These are phyloP conservation scores for Juglanconis sp. DNA, from an alignment of 2,329 filamentous ascomycete species.

Conservation along the genomic window DNA sequence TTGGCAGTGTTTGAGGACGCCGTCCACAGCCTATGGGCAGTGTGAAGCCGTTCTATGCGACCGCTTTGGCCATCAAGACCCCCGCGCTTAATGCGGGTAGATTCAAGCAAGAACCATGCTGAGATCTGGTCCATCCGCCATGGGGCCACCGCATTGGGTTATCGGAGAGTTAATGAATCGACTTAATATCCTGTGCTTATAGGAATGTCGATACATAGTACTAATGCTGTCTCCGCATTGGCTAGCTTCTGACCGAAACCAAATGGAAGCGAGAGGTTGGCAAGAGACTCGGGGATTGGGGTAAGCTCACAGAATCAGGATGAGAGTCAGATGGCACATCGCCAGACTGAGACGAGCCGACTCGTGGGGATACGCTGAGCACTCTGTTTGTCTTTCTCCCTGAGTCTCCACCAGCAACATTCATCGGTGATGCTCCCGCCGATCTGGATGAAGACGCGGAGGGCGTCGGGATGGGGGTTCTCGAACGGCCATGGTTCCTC, in stretches of 20 bases:
- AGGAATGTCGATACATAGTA: background rate
- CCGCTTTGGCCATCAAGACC: background rate
- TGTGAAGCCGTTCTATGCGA: background rate
- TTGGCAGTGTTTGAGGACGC: background rate
- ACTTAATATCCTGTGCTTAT: background rate
- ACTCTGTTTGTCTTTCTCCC: too few relatives aligned
- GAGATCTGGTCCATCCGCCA: background rate
- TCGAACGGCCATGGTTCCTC: too few relatives aligned
- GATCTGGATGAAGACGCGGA: background rate
- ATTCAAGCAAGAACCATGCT: background rate
- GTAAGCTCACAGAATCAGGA: too few relatives aligned
- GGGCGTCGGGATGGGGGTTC: too few relatives aligned
- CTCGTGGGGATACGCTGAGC: too few relatives aligned
- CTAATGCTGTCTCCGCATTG: background rate
- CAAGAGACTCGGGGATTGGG: too few relatives aligned
- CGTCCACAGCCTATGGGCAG: background rate
- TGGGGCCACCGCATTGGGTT: background rate
- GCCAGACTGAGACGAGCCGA: too few relatives aligned
- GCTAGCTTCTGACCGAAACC: background rate
- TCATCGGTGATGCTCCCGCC: background rate
- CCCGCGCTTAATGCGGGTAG: background rate
- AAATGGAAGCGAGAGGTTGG: background rate
- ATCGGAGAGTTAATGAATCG: background rate
- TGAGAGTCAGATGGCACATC: too few relatives aligned
- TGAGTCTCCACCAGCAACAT: too few relatives aligned